Evolutionary conservation across 257 asterid species (phyloP), one percentile per base, ranked within the genome.

Genomic region (Cinchona pubescens): DNA sequence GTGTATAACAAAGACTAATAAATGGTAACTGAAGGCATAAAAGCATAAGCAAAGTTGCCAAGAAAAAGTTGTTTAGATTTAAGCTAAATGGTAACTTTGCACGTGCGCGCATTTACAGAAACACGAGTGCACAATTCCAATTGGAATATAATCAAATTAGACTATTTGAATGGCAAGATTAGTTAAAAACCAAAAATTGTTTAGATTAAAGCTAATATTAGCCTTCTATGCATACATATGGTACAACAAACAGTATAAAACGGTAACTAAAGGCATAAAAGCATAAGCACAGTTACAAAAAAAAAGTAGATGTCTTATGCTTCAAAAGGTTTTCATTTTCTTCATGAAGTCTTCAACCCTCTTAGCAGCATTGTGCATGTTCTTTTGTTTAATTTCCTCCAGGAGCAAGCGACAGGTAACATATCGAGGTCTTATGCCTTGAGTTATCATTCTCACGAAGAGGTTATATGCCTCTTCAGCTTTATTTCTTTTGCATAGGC

Each of bases 381-480:
- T 82, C 81, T 78, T 88, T 78, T 72, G 68, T 79, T 73, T 90
- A 60, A 88, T 69, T 79, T 85, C 91, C 55, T 86, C 79, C 82
- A 94, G 83, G 72, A 92, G 96, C 75, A 92, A 76, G 5, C 88
- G 77, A 72, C 97, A 94, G 11, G 99, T 92, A 49, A 81, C 67
- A 71, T 92, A 90, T 78, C 94, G 86, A n/a, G 99, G 97, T 71
- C 82, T 84, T 70, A 92, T 81, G 75, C 80, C 90, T 74, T 88
- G 90, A 72, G 79, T 80, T 40, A 88, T 70, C 99, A 92, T 92
- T 72, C 85, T 89, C 79, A 72, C 49, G 76, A 89, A 92, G 19
- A 90, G 79, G 75, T 76, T 69, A 82, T 89, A 92, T 0, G 97
- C 97, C 79, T 71, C 66, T 77, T 88, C 89, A 29, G 87, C 83